Base-by-base conservation (phyloP, 2,329 filamentous ascomycete genomes). In the Fusarium sp. region DNA sequence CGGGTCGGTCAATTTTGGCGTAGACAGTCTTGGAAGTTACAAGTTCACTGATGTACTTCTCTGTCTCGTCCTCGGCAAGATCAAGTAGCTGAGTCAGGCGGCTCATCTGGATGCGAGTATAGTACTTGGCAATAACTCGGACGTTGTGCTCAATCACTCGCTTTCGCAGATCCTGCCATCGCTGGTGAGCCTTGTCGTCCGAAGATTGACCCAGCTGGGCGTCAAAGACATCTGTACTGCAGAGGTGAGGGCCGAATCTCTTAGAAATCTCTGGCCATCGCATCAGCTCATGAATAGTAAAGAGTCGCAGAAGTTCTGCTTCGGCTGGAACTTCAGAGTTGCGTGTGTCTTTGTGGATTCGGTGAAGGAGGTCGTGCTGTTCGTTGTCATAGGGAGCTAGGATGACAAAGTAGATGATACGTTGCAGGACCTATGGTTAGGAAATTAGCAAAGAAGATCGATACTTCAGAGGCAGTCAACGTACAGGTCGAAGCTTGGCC, bases 121-220 rank as follows among this genome's bases (percentile, higher is more conserved):
- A 99, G 87, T 99, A 99, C 84, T 97, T 97, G 77, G 96, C 96
- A 41, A 99, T 90, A 4, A 99, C 96, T 58, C 96, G 94, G 59
- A 99, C 95, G 76, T 99, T 99, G 86, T 99, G 96, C 86, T 99
- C 96, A 78, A 99, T 99, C 70, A 99, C 96, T 59, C 96, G 94
- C 88, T 98, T 98, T 79, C 96, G 93, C 73, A 99, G 86, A 80
- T 98, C 96, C 80, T 96, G 89, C 94, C 95, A 99, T 81, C 96
- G 90, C 82, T 92, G 90, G 82, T 93, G 86, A 33, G 94, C 92
- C 83, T 97, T 95, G 68, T 92, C 88, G 76, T 98, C 94, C 38
- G 87, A 85, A 10, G 92, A 91, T 74, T 91, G 86, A 72, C 88
- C 86, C 73, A 88, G 81, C 55, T 87, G 86, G 31, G 88, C 88